Base-by-base conservation (phyloP, 2,329 filamentous ascomycete species). In the Stemphylium vesicarium region DNA sequence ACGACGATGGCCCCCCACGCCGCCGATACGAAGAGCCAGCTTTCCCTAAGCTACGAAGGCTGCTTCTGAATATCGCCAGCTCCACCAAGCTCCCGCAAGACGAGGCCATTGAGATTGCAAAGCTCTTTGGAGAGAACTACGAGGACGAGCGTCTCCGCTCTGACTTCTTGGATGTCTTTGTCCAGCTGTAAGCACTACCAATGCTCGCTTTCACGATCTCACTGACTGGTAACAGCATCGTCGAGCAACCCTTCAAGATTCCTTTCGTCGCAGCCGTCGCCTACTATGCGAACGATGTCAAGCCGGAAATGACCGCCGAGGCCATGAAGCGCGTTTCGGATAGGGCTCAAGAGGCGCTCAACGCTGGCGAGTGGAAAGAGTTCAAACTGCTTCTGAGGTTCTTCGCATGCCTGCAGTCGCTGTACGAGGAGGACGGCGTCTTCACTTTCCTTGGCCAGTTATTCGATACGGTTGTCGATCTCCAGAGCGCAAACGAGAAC, bases 211-310 rank as follows among this genome's bases (percentile, higher is more conserved):
- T 51, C 2, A 24, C 5, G 35, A 18, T n/a, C 7, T 6, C 52
- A 49, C 65, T 70, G 59, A 68, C 36, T 10, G 6, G 20, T 18
- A 29, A 41, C 55, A 86, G 84, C 62, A 83, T 90, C 38, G 75
- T 91, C 32, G 95, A 99, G 78, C 95, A 99, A 78, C 95, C 95
- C 1, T 88, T 99, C 76, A 98, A 98, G 81, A 96, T 92, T n/a
- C 94, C 95, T 0, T 98, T 97, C 73, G 84, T 96, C 33, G 92
- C 93, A 9, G 91, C 90, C 16, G 88, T 94, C 12, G 84, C 96
- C 38, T 83, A 96, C 53, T 84, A 92, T 52, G 84, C 88, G 62
- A 97, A 98, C 78, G 84, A 85, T 22, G 79, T 90, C 66, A 92
- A 91, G 71, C 82, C 89, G 4, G 90, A 95, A 63, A 82, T 96